Evolutionary conservation across 225 moss, liverwort and hornwort genomes (phyloP), one percentile per base, ranked within the genome.

Genomic region (Straminergon stramineum): DNA sequence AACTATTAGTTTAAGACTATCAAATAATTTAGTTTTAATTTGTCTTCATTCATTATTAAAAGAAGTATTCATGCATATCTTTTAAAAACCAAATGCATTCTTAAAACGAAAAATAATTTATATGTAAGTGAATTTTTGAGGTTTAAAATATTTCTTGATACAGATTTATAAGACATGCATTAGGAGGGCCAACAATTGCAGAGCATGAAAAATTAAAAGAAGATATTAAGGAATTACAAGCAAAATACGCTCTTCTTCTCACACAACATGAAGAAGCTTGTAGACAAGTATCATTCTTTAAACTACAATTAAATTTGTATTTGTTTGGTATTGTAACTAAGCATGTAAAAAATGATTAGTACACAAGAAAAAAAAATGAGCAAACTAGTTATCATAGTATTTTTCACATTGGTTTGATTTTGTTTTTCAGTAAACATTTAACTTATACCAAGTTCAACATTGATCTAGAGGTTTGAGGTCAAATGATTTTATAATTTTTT

Each of bases 211-310:
- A 87, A 35, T 62, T 96, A 22, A 60, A 90, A 81, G 84, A 93
- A 48, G 92, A 96, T 2, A 88, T 93, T 34, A 91, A 86, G 10
- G 92, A 95, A 68, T 85, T 95, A 60, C 89, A 92, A 90, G 91
- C 80, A 26, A 96, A 97, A 84, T 95, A 95, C 85, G 91, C 91
- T 56, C 78, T 95, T 51, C 94, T 98, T 60, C 61, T 95, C 8
- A 79, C 64, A 52, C 96, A 97, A 91, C 95, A 98, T 67, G 94
- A 97, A 90, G 96, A 96, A 92, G 95, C 95, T 86, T 94, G 94
- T 32, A 90, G 88, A 92, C 96, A 98, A 87, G 98, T 98, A 86
- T 52, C 23, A 28, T 27, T 11, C 20, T 24, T 55, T 5, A 5
- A 79, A 31, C 17, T 17, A 57, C 5, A 34, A 2, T 2, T 11